Percentiles rank a stretch among this genome's conserved stretches.
Conservation (phyloP, 345 rosid genomes). For the Eucalyptus tenuipes region DNA sequence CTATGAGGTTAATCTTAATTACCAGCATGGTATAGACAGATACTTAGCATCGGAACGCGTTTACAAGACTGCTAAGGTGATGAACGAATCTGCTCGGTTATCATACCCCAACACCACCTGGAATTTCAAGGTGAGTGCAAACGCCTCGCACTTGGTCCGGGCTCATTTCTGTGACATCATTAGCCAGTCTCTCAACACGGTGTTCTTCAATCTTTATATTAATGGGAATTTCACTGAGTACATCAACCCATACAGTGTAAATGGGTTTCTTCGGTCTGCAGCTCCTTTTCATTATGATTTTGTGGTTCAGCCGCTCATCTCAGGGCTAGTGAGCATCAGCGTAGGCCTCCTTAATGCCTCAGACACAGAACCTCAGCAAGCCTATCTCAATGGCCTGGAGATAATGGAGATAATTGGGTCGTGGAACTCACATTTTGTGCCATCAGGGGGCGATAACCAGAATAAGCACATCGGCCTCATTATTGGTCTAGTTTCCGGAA, state of each 20-base stretch:
- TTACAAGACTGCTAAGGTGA: slow-evolving; percentile 26
- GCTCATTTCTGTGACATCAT: slow-evolving; percentile 42
- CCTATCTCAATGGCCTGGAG: slow-evolving; percentile 49
- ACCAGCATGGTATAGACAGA: not conserved
- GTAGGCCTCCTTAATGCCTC: not conserved
- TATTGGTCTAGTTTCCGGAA: slow-evolving; percentile 17
- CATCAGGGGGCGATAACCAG: not conserved
- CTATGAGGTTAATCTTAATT: rapidly evolving
- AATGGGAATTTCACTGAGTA: not conserved
- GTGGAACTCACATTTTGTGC: not conserved
- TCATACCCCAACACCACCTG: slow-evolving; percentile 20
- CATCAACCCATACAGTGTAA: not conserved
- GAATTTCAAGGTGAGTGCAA: slow-evolving; percentile 18
- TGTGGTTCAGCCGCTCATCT: slow-evolving; percentile 22
- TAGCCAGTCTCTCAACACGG: not conserved
- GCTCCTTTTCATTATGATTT: slow-evolving; percentile 29
- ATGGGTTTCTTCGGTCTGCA: rapidly evolving
- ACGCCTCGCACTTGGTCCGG: slow-evolving; percentile 30
- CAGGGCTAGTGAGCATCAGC: slow-evolving; percentile 17
- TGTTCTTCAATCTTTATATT: slow-evolving; percentile 20
- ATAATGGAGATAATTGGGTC: slow-evolving; percentile 23
- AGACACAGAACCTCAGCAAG: rapidly evolving
- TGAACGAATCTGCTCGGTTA: not conserved
- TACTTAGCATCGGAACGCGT: slow-evolving; percentile 14
- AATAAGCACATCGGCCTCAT: not conserved